A percentile compares a stretch with the other conserved stretches of the same genome.
phyloP scores from a whole-genome alignment of 768 basidiomycete genomes.

The Pleurotus salmoneostramineus region DNA sequence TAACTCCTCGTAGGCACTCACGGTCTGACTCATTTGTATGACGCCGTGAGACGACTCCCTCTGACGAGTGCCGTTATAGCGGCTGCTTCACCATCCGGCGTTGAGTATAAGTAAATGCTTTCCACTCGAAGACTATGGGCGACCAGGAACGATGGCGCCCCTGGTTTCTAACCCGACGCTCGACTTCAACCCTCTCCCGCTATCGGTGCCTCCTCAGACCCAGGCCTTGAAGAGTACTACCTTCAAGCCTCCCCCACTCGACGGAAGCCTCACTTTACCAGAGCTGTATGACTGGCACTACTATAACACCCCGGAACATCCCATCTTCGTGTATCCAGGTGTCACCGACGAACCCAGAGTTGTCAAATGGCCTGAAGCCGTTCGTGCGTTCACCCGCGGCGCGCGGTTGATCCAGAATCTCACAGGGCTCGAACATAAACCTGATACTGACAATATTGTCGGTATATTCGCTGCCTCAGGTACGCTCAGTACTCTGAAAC shows the following conservation, averaged over 20 bases:
- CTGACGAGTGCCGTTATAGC: too few species aligned
- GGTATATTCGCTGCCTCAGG: conserved; percentile 18
- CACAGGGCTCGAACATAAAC: background rate
- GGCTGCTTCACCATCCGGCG: too few species aligned
- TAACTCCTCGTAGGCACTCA: too few species aligned
- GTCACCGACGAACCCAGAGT: conserved; percentile 11
- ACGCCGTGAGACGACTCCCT: too few species aligned
- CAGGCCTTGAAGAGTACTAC: conserved; percentile 22
- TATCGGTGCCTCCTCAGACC: conserved; percentile 15
- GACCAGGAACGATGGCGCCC: background rate
- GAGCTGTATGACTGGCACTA: conserved; percentile 32
- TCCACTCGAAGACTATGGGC: too few species aligned
- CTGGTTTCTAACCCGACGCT: background rate
- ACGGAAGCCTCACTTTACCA: conserved; percentile 24
- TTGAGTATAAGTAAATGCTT: too few species aligned
- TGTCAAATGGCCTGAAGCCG: conserved; percentile 22
- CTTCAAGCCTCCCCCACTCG: conserved; percentile 27
- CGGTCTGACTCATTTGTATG: too few species aligned
- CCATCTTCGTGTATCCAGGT: conserved; percentile 21
- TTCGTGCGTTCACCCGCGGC: conserved; percentile 18
- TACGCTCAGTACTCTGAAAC: background rate
- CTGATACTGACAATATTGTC: conserved; percentile 13
- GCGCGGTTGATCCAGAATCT: conserved; percentile 13
- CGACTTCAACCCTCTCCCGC: conserved; percentile 1
- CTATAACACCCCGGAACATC: conserved; percentile 24